Evolutionary conservation across 2,329 filamentous ascomycete species (phyloP).

Genomic region (Diplodia mutila): DNA sequence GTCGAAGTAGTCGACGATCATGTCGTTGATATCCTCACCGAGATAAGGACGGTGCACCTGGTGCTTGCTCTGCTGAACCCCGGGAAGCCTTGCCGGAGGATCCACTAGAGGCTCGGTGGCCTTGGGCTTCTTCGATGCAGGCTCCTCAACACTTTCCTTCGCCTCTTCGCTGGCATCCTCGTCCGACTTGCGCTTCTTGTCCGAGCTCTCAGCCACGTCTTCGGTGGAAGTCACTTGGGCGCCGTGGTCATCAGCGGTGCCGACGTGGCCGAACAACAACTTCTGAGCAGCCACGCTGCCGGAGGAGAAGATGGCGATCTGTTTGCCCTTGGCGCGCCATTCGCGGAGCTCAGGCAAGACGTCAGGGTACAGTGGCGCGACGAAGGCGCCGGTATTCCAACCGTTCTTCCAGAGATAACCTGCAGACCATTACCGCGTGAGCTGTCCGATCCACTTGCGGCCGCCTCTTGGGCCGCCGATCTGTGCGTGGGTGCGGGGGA

Average conservation of each 20-base stretch:
- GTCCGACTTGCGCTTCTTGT: slow-evolving; percentile 29
- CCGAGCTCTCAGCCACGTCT: slow-evolving; percentile 32
- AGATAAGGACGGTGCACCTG: slow-evolving; percentile 9
- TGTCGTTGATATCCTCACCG: slow-evolving; percentile 43
- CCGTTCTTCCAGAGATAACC: slow-evolving; percentile 76
- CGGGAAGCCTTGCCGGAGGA: slow-evolving; percentile 13
- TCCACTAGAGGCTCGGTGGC: slow-evolving; percentile 9
- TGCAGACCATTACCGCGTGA: slow-evolving; percentile 30
- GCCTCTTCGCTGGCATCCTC: slow-evolving; percentile 10
- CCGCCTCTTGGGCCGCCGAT: slow-evolving; percentile 3
- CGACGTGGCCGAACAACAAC: slow-evolving; percentile 70
- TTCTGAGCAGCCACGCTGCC: slow-evolving; percentile 82
- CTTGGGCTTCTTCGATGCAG: slow-evolving; percentile 19
- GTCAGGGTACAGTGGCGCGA: slow-evolving; percentile 74
- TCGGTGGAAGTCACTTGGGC: neutral
- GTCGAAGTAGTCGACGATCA: slow-evolving; percentile 62
- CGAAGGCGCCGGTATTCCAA: slow-evolving; percentile 70
- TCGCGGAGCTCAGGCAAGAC: slow-evolving; percentile 65
- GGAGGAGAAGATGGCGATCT: slow-evolving; percentile 77
- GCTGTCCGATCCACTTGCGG: slow-evolving; percentile 10
- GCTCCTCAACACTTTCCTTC: slow-evolving; percentile 10
- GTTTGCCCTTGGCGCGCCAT: slow-evolving; percentile 61
- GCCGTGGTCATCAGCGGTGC: slow-evolving; percentile 20
- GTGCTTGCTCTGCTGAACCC: slow-evolving; percentile 35
- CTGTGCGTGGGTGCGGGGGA: slow-evolving; percentile 24